Evolutionary conservation across 805 yeast genomes (phyloP).

Genomic region (Phaffomyces opuntiae): DNA sequence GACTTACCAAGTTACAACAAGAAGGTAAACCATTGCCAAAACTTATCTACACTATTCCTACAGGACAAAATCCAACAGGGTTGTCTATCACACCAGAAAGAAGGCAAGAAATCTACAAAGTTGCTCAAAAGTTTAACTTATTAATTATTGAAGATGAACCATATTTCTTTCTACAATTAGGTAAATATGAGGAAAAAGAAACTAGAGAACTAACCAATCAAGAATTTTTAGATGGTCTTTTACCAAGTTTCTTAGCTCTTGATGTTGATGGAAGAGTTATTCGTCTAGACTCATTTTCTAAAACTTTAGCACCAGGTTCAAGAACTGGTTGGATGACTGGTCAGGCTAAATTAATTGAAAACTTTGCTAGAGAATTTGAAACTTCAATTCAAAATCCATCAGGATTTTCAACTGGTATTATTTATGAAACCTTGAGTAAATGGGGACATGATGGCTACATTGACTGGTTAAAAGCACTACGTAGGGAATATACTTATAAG

Average conservation of each 20-base stretch:
- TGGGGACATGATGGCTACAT: slow-evolving; percentile 75
- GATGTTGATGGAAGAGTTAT: slow-evolving; percentile 77
- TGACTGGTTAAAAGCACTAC: slow-evolving; percentile 61
- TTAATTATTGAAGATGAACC: slow-evolving; percentile 94
- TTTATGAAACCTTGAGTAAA: slow-evolving; percentile 47
- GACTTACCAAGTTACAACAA: slow-evolving; percentile 38
- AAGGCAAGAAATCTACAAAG: slow-evolving; percentile 64
- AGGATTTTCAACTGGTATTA: slow-evolving; percentile 59
- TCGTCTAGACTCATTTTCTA: slow-evolving; percentile 72
- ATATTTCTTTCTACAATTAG: slow-evolving; percentile 94
- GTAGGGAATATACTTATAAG: slow-evolving; percentile 77
- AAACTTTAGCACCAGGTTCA: slow-evolving; percentile 70
- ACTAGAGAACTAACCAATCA: slow-evolving; percentile 25
- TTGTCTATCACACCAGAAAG: slow-evolving; percentile 71
- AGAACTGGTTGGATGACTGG: slow-evolving; percentile 70
- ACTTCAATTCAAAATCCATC: slow-evolving; percentile 67
- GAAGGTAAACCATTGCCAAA: slow-evolving; percentile 82
- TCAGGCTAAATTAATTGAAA: slow-evolving; percentile 47
- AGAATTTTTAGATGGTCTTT: slow-evolving; percentile 41
- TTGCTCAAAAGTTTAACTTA: slow-evolving; percentile 81
- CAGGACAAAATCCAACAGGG: slow-evolving; percentile 98
- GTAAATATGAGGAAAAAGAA: slow-evolving; percentile 46
- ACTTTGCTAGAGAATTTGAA: slow-evolving; percentile 54
- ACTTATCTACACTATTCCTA: slow-evolving; percentile 80
- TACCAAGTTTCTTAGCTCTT: slow-evolving; percentile 58